A percentile compares a stretch with the other conserved stretches of the same genome.
Conservation (phyloP, 441 rosid species). For the Erodium moschatum region DNA sequence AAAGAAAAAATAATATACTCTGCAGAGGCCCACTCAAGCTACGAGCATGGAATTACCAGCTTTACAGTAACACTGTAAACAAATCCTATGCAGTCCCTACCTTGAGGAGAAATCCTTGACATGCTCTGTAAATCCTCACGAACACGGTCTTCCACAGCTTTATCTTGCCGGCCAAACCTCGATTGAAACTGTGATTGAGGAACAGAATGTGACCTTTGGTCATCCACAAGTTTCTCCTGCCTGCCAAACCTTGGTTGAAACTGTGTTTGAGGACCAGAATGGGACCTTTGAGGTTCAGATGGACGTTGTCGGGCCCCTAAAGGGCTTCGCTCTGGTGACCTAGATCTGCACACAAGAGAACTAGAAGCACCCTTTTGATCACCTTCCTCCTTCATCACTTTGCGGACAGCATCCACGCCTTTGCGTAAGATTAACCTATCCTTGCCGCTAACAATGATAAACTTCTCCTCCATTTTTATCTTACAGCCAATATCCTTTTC, state of each 20-base stretch:
- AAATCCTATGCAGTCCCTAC: too few species aligned
- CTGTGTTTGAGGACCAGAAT: slow-evolving; percentile 37
- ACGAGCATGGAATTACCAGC: too few species aligned
- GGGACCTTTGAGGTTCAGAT: slow-evolving; percentile 54
- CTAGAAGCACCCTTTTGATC: slow-evolving; percentile 54
- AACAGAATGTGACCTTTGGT: too few species aligned
- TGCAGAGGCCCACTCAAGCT: too few species aligned
- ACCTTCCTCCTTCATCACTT: slow-evolving; percentile 60
- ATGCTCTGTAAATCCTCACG: too few species aligned
- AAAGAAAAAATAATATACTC: too few species aligned
- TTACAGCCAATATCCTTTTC: slow-evolving; percentile 81
- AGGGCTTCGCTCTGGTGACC: slow-evolving; percentile 65
- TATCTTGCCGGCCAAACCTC: too few species aligned
- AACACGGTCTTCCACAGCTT: too few species aligned
- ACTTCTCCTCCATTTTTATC: slow-evolving; percentile 85
- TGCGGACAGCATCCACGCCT: slow-evolving; percentile 95
- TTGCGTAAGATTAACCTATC: slow-evolving; percentile 79
- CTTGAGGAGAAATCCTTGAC: too few species aligned
- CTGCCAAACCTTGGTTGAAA: slow-evolving; percentile 9
- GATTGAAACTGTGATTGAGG: too few species aligned
- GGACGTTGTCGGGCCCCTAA: slow-evolving; percentile 51
- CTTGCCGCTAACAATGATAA: slow-evolving; percentile 85
- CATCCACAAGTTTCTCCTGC: too few species aligned
- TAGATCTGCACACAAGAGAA: slow-evolving; percentile 64
- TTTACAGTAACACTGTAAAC: too few species aligned